Evolutionary conservation across 495 filamentous ascomycete species (phyloP), one percentile per base, ranked within the genome.

Genomic region (Amorphotheca resinae): DNA sequence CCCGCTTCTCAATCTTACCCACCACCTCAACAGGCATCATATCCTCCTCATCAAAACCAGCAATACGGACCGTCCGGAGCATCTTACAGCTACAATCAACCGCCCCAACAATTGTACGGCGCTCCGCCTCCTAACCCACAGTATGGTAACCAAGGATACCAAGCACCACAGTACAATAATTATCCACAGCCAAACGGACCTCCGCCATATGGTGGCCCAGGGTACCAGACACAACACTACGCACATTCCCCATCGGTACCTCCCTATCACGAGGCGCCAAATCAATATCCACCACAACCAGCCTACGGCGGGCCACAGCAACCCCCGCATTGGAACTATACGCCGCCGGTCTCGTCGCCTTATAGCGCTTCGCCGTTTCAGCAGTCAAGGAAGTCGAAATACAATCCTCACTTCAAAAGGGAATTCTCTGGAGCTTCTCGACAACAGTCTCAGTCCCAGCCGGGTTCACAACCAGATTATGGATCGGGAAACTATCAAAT

Each of bases 11-110:
- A 47, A 41, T 3, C 42, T 18, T 50, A 50, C 31, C 52, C 20
- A 40, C 22, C 33, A 37, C 55, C 54, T 8, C 46, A 55, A 28
- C 60, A 57, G 38, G 41, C 49, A 16, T 47, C 48, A 22, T 60
- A 59, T 50, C 33, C 53, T 36, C 53, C 53, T 32, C 59, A 56
- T 0, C 45, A 45, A 22, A 57, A 55, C 36, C 61, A 62, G 23
- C 49, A 54, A 15, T 56, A 47, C 17, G 30, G 23, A 9, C 33
- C 35, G 20, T 44, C 52, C 33, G 48, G 46, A 7, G 54, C 58
- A 4, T 55, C 51, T 11, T 45, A 42, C 15, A 5, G 38, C 36
- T 32, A 50, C 17, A 42, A 30, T 28, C 46, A 46, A 22, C 31
- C 45, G 2, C 33, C 33, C 21, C 50, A 26, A 26, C 47, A 42